Percentiles rank a stretch among this genome's conserved stretches.
Conservation (phyloP, 164 flowering plant genomes). For the Berberis vulgaris region DNA sequence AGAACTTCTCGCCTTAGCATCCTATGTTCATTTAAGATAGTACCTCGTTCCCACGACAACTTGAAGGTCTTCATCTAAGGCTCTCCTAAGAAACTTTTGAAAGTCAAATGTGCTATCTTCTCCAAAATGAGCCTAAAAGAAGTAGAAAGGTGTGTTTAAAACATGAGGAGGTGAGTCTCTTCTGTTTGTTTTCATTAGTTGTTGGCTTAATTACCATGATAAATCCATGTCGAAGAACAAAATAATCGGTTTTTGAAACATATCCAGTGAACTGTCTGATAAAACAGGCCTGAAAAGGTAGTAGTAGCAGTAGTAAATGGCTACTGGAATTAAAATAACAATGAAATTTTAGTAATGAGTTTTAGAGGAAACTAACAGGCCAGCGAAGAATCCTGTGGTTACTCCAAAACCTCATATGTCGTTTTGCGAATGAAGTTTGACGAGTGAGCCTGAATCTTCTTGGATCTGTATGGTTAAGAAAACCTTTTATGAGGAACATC, state of each 20-base stretch:
- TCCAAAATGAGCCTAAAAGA: slow-evolving; percentile 42
- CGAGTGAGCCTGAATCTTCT: slow-evolving; percentile 43
- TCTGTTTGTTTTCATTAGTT: background rate
- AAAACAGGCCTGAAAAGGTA: slow-evolving; percentile 36
- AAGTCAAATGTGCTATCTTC: slow-evolving; percentile 32
- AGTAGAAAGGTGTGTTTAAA: background rate
- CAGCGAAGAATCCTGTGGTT: slow-evolving; percentile 37
- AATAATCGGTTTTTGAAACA: slow-evolving; percentile 50
- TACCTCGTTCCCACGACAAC: slow-evolving; percentile 69
- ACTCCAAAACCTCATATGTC: slow-evolving; percentile 48
- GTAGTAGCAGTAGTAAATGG: background rate
- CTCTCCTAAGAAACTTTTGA: slow-evolving; percentile 46
- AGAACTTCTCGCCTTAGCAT: no score
- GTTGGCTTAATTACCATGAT: slow-evolving; percentile 30
- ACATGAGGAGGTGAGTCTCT: background rate
- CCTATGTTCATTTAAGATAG: background rate
- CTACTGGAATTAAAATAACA: background rate
- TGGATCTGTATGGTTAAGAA: slow-evolving; percentile 31
- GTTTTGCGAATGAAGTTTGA: slow-evolving; percentile 51
- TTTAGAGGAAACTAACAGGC: slow-evolving; percentile 31
- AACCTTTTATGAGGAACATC: background rate
- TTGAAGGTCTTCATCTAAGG: slow-evolving; percentile 49
- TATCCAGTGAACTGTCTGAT: slow-evolving; percentile 39
- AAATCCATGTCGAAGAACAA: slow-evolving; percentile 69
- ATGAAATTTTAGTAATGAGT: background rate